A percentile compares a stretch with the other conserved stretches of the same genome.
Conservation (phyloP, 2,329 filamentous ascomycete species). For the Paracoccidioides brasiliensis region DNA sequence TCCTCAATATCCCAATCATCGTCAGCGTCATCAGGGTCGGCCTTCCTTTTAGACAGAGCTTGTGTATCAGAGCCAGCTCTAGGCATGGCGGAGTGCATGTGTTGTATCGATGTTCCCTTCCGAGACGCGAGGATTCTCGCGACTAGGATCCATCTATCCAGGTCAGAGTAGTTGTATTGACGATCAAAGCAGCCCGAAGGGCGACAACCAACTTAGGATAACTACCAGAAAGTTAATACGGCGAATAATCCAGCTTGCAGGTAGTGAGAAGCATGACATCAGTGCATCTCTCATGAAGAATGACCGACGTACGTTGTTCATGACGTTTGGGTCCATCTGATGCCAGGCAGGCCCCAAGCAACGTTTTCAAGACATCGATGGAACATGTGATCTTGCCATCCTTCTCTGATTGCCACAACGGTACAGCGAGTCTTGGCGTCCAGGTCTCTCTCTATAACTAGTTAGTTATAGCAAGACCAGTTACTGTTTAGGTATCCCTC, state of each 20-base stretch:
- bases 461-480: too few species aligned
- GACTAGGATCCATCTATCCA: slow-evolving; percentile 1
- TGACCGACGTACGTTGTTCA: too few species aligned
- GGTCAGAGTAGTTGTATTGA: not conserved
- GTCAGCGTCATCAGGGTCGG: not conserved
- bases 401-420: not conserved
- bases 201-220: not conserved
- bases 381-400: too few species aligned
- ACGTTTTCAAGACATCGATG: too few species aligned
- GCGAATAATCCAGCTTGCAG: not conserved
- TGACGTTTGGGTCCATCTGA: too few species aligned
- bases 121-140: not conserved
- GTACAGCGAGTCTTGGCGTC: not conserved
- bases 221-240: too few species aligned
- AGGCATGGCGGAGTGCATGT: not conserved
- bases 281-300: too few species aligned
- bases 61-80: not conserved
- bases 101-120: not conserved
- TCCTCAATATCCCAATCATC: not conserved
- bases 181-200: not conserved
- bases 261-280: not conserved
- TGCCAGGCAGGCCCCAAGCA: too few species aligned
- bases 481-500: too few species aligned
- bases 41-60: not conserved
- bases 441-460: too few species aligned